Evolutionary conservation across 1,284 basidiomycete genomes (phyloP).

Genomic region (Fereydounia khargensis): DNA sequence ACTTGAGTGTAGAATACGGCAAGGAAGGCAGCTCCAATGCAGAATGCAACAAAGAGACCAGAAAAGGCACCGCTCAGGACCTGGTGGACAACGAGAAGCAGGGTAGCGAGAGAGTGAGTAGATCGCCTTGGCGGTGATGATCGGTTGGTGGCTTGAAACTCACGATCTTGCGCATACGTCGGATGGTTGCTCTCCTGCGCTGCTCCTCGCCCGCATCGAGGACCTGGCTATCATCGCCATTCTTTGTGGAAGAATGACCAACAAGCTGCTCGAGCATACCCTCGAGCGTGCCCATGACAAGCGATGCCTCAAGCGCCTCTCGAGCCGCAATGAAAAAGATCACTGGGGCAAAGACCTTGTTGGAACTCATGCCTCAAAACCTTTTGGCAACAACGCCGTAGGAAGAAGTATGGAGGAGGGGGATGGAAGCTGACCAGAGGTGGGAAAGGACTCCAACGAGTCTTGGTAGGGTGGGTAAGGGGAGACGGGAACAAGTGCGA

Average conservation of each 20-base stretch:
- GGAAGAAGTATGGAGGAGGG: background rate
- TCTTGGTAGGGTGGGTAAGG: too few species aligned
- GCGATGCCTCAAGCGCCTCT: constrained; percentile 51
- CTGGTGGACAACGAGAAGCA: background rate
- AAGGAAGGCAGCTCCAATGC: constrained; percentile 51
- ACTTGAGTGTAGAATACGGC: constrained; percentile 59
- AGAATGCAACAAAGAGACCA: constrained; percentile 44
- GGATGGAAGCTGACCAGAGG: too few species aligned
- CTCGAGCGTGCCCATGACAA: constrained; percentile 52
- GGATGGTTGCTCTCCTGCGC: background rate
- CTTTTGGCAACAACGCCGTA: too few species aligned
- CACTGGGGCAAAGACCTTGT: constrained; percentile 51
- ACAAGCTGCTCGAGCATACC: constrained; percentile 52
- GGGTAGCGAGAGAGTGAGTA: background rate
- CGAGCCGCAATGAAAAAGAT: constrained; percentile 56
- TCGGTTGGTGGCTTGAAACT: constrained; percentile 3
- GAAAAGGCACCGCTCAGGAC: constrained; percentile 36
- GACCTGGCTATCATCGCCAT: constrained; percentile 4
- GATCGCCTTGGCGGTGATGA: too few species aligned
- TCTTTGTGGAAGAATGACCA: constrained; percentile 23
- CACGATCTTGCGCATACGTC: constrained; percentile 44
- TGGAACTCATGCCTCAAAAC: too few species aligned
- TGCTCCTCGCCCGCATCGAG: too few species aligned
- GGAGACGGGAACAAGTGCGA: too few species aligned
- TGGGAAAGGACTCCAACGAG: too few species aligned